Base-by-base conservation (phyloP, 2,329 filamentous ascomycete genomes). In the Triangularia verruculosa region DNA sequence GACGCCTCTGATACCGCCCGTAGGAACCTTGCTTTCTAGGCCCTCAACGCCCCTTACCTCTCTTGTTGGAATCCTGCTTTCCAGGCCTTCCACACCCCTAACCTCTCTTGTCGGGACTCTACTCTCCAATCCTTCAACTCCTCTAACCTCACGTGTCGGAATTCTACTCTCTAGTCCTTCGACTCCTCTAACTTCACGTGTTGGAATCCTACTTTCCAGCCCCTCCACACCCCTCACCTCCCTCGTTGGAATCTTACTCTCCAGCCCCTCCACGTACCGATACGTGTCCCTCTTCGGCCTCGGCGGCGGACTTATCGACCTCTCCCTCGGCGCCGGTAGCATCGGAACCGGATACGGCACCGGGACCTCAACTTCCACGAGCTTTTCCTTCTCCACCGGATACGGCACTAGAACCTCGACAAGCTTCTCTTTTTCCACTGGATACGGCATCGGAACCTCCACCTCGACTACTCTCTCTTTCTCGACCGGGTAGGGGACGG, bases 191-290 rank as follows among this genome's bases (percentile, higher is more conserved):
- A 53, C 17, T 2, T 22, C 24, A 3, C 51, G 15, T 4, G 8
- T 24, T 20, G 34, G 34, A n/a, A n/a, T 39, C 34, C 34, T n/a
- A n/a, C 34, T 39, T 15, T 39, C 34, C 34, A 53, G 25, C 5
- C 47, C 20, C 12, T 27, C 47, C 8, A 53, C 24, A 17, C 47
- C 20, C 8, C 47, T 53, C 3, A 53, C 17, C 24, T 24, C 24
- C 17, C 47, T 27, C 24, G 11, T 54, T 24, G 39, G 39, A 20
- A 47, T 47, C n/a, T 9, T 47, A 20, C n/a, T 47, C 39, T 47
- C 39, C 39, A 81, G 78, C 0, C 79, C 81, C 63, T 85, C 81
- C 57, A 85, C 77, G 68, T 85, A 84, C 6, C 83, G 80, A 69
- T 77, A 85, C 28, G 81, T 81, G 11, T 51, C 27, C 24, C 39